Conservation (phyloP, 1,139 yeast genomes). For the Arxiozyma bovina region DNA sequence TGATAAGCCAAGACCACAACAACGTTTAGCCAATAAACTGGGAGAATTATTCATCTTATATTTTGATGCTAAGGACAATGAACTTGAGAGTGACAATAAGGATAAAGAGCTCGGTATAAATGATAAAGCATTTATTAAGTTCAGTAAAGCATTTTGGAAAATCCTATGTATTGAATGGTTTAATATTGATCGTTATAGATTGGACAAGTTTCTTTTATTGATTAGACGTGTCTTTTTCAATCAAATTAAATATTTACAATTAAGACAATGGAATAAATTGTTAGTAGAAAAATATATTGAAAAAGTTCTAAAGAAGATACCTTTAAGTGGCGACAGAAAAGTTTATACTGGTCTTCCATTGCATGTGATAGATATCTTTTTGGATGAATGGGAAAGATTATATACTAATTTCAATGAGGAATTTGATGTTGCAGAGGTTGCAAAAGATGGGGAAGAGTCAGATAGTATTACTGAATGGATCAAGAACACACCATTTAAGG, state of each 20-base stretch:
- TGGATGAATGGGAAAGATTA: conserved; percentile 74
- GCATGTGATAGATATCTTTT: conserved; percentile 74
- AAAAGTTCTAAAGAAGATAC: conserved; percentile 36
- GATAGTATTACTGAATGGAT: conserved; percentile 29
- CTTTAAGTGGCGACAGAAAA: conserved; percentile 51
- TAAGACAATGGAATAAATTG: conserved; percentile 48
- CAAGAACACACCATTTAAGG: conserved; percentile 44
- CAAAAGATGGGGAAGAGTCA: conserved; percentile 25
- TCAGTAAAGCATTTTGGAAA: conserved; percentile 73
- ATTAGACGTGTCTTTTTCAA: conserved; percentile 69
- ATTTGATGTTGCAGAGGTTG: conserved; percentile 31
- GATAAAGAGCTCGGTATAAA: conserved; percentile 31
- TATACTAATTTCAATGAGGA: conserved; percentile 44
- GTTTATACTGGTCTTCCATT: conserved; percentile 72
- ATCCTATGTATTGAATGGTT: conserved; percentile 80
- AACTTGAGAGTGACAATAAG: conserved; percentile 2
- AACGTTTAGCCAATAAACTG: conserved; percentile 64
- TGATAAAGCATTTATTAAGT: conserved; percentile 34
- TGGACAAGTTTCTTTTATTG: conserved; percentile 77
- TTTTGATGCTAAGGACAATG: conserved; percentile 16
- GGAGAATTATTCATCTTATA: conserved; percentile 46
- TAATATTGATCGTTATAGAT: conserved; percentile 70
- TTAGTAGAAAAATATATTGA: conserved; percentile 39
- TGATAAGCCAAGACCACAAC: conserved; percentile 89
- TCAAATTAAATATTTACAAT: conserved; percentile 48